Evolutionary conservation across 495 filamentous ascomycete genomes (phyloP).

Genomic region (Aspergillus leporis): DNA sequence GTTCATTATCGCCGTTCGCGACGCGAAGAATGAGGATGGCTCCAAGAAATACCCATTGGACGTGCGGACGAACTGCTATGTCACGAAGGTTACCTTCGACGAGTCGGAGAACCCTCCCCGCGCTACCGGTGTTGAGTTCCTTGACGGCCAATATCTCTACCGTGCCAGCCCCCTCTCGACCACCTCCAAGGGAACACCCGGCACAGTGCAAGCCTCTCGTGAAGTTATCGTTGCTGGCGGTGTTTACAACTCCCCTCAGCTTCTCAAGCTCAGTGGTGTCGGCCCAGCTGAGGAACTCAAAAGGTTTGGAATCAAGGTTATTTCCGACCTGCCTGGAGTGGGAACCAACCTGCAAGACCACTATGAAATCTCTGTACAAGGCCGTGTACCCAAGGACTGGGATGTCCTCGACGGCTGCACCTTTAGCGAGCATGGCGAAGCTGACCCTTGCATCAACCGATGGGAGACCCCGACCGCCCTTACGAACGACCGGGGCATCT

Average conservation of each 20-base stretch:
- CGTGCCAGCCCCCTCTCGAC: slow-evolving; percentile 50
- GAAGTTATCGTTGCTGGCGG: slow-evolving; percentile 65
- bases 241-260: slow-evolving; percentile 59
- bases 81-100: slow-evolving; percentile 60
- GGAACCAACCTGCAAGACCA: slow-evolving; percentile 69
- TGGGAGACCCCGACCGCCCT: slow-evolving; percentile 38
- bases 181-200: slow-evolving; percentile 37
- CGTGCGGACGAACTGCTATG: slow-evolving; percentile 59
- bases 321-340: slow-evolving; percentile 59
- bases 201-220: slow-evolving; percentile 48
- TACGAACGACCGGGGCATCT: slow-evolving; percentile 44
- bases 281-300: slow-evolving; percentile 52
- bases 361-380: slow-evolving; percentile 55
- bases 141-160: slow-evolving; percentile 61
- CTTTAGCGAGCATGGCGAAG: slow-evolving; percentile 29
- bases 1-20: slow-evolving; percentile 51
- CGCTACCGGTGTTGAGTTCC: slow-evolving; percentile 64
- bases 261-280: slow-evolving; percentile 65
- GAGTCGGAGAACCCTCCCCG: slow-evolving; percentile 39
- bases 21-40: slow-evolving; percentile 52
- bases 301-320: slow-evolving; percentile 47
- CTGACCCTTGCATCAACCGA: slow-evolving; percentile 48
- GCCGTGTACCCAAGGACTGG: slow-evolving; percentile 43
- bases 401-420: slow-evolving; percentile 46
- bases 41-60: slow-evolving; percentile 58